Evolutionary conservation across 1,284 basidiomycete species (phyloP).

Genomic region (Sanguinoderma infundibulare): DNA sequence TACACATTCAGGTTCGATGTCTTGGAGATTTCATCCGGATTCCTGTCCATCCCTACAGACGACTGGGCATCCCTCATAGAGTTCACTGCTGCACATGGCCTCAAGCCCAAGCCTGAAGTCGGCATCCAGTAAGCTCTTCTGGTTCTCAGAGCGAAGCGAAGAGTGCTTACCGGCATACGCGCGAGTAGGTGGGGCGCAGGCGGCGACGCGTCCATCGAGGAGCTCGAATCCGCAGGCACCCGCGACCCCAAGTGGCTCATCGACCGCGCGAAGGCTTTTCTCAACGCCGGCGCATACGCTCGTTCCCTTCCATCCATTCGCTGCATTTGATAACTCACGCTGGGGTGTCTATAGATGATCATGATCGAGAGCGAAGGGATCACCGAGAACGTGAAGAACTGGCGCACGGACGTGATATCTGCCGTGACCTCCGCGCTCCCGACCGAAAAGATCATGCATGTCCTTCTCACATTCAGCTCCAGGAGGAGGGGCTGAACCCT

Average conservation of each 20-base stretch:
- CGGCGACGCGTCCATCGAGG: slow-evolving; percentile 44
- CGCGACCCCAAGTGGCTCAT: slow-evolving; percentile 49
- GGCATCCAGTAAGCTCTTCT: slow-evolving; percentile 38
- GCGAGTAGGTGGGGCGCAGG: slow-evolving; percentile 44
- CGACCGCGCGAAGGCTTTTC: slow-evolving; percentile 46
- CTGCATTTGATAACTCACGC: not conserved
- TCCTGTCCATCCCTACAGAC: slow-evolving; percentile 50
- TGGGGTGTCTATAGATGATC: slow-evolving; percentile 38
- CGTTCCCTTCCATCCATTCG: slow-evolving; percentile 3
- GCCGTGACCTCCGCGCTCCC: slow-evolving; percentile 46
- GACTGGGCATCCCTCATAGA: slow-evolving; percentile 49
- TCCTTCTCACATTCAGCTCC: not conserved
- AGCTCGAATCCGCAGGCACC: slow-evolving; percentile 46
- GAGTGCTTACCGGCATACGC: not conserved
- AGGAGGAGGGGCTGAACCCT: not conserved
- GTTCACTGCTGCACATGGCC: slow-evolving; percentile 43
- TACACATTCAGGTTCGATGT: slow-evolving; percentile 43
- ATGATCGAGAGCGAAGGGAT: slow-evolving; percentile 55
- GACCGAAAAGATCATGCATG: slow-evolving; percentile 48
- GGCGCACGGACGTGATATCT: slow-evolving; percentile 50
- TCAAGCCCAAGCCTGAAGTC: slow-evolving; percentile 51
- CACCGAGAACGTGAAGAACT: slow-evolving; percentile 49
- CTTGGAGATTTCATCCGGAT: slow-evolving; percentile 48
- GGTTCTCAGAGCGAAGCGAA: not conserved
- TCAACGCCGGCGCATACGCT: slow-evolving; percentile 46